Evolutionary conservation across 73 alveolate genomes (phyloP).

Genomic region (Paramecium bursaria): DNA sequence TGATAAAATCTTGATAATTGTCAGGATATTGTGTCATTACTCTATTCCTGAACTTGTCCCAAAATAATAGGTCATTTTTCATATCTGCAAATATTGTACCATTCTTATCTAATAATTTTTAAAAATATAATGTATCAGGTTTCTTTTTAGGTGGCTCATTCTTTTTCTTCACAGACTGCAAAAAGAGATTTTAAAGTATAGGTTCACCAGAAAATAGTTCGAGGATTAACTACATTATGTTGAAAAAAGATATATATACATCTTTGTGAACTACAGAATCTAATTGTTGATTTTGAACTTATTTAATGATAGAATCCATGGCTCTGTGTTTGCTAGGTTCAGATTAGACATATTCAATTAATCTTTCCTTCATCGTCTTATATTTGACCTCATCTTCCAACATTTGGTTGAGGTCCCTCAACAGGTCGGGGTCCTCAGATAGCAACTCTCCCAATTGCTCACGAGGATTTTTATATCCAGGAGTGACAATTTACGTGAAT

Average conservation of each 20-base stretch:
- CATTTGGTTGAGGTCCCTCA: constrained; percentile 24
- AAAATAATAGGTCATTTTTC: constrained; percentile 37
- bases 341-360: background rate
- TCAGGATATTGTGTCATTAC: background rate
- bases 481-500: constrained; percentile 32
- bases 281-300: constrained; percentile 10
- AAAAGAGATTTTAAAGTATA: background rate
- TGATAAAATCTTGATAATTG: constrained; percentile 6
- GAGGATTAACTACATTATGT: background rate
- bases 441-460: constrained; percentile 21
- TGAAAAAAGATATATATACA: background rate
- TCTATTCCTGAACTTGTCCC: constrained; percentile 40
- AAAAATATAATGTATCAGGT: constrained; percentile 17
- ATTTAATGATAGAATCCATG: constrained; percentile 27
- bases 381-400: constrained; percentile 60
- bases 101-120: constrained; percentile 35
- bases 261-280: constrained; percentile 28
- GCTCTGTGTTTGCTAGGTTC: constrained; percentile 25
- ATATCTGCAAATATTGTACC: constrained; percentile 32
- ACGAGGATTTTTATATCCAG: background rate
- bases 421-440: constrained; percentile 46
- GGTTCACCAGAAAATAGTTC: constrained; percentile 24
- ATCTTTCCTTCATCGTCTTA: constrained; percentile 39
- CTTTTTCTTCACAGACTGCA: constrained; percentile 13
- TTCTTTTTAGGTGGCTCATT: background rate